Evolutionary conservation across 495 filamentous ascomycete species (phyloP).

Genomic region (Stereocaulon alpinum): DNA sequence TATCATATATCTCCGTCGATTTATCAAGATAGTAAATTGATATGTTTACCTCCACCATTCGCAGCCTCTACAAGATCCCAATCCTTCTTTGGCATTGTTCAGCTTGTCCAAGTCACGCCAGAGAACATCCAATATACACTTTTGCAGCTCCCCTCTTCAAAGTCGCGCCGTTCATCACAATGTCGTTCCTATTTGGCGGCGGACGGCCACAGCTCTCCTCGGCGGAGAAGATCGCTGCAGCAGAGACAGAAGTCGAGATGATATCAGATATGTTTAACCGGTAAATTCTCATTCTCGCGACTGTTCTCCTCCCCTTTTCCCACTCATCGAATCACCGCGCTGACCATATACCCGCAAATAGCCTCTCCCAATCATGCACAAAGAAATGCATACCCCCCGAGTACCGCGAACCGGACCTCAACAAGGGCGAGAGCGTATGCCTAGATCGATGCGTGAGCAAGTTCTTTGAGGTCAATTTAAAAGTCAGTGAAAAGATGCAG

Average conservation of each 20-base stretch:
- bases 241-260: slow-evolving; percentile 88
- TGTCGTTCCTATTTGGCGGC: slow-evolving; percentile 94
- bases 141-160: background rate
- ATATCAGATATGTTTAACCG: slow-evolving; percentile 93
- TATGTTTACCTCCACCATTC: background rate
- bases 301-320: background rate
- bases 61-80: background rate
- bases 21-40: background rate
- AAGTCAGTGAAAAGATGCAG: slow-evolving; percentile 78
- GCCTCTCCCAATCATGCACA: slow-evolving; percentile 76
- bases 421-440: slow-evolving; percentile 97
- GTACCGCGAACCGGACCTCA: slow-evolving; percentile 90
- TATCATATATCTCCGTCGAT: no score
- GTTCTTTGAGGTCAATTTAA: slow-evolving; percentile 97
- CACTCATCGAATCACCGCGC: background rate
- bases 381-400: slow-evolving; percentile 83
- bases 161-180: slow-evolving; percentile 33
- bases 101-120: no score
- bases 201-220: slow-evolving; percentile 76
- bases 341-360: slow-evolving; percentile 25
- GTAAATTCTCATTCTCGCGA: slow-evolving; percentile 36
- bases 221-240: slow-evolving; percentile 88
- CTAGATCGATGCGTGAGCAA: slow-evolving; percentile 92
- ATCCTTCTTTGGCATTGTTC: no score
- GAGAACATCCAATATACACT: no score